Evolutionary conservation across 1,139 yeast species (phyloP).

Genomic region (Geotrichum bryndzae): DNA sequence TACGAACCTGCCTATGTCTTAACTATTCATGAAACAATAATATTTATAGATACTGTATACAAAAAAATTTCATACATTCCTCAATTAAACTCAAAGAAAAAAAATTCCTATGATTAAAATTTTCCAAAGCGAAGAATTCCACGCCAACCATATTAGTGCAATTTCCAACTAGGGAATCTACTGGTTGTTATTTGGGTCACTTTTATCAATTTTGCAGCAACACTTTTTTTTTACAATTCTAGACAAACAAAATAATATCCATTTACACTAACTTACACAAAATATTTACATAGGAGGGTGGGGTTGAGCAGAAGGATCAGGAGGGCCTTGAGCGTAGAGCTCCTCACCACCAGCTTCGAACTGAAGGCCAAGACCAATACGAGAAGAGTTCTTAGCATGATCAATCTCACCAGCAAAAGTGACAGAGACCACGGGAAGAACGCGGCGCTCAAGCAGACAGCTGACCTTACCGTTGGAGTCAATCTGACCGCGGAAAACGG

Average conservation of each 20-base stretch:
- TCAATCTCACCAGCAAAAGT: conserved; percentile 93
- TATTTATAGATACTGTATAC: not conserved
- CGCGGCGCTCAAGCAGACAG: conserved; percentile 87
- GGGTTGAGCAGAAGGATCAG: conserved; percentile 26
- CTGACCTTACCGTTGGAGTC: conserved; percentile 89
- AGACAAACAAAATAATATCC: not conserved
- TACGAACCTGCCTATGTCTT: not conserved
- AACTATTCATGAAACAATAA: not conserved
- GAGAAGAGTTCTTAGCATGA: conserved; percentile 76
- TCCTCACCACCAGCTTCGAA: conserved; percentile 95
- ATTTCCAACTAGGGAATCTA: not conserved
- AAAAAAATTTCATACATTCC: not conserved
- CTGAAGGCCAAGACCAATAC: conserved; percentile 90
- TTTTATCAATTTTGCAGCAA: not conserved
- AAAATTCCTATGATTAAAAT: too few species aligned
- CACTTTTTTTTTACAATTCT: not conserved
- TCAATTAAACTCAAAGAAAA: not conserved
- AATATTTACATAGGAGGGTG: conserved; percentile 32
- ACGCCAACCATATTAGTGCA: not conserved
- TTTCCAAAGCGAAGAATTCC: too few species aligned
- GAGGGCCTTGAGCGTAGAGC: conserved; percentile 41
- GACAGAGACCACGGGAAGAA: conserved; percentile 84
- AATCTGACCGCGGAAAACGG: conserved; percentile 90
- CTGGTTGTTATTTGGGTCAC: not conserved
- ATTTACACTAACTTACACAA: not conserved